A percentile compares a stretch with the other conserved stretches of the same genome.
Evolutionary conservation across 1,139 yeast genomes (phyloP).

Genomic region (Petasospora rhodanensis): DNA sequence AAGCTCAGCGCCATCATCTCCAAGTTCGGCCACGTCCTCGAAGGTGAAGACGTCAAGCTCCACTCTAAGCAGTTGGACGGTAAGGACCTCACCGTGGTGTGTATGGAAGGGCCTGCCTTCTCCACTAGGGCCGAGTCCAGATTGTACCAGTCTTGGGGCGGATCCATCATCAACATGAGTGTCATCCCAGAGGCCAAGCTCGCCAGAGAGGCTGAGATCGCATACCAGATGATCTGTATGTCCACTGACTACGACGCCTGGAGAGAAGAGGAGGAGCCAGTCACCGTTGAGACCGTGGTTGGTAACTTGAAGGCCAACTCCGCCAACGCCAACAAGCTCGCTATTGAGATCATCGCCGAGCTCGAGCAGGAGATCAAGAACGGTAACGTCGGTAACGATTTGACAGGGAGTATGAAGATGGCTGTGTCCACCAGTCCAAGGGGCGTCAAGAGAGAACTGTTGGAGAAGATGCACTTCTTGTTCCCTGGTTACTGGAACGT

Average conservation of each 20-base stretch:
- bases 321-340: constrained; percentile 76
- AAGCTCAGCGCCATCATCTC: constrained; percentile 63
- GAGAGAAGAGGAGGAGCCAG: constrained; percentile 94
- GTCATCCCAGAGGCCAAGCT: constrained; percentile 93
- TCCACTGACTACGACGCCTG: constrained; percentile 98
- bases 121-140: constrained; percentile 96
- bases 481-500: constrained; percentile 88
- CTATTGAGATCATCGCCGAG: constrained; percentile 61
- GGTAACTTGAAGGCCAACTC: constrained; percentile 86
- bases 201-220: constrained; percentile 95
- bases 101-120: constrained; percentile 99
- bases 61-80: constrained; percentile 24
- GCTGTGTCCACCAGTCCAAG: constrained; percentile 77
- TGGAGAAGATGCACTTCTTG: constrained; percentile 76
- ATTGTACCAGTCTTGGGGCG: constrained; percentile 87
- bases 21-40: constrained; percentile 51
- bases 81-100: constrained; percentile 72
- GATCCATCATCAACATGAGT: constrained; percentile 93
- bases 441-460: constrained; percentile 68
- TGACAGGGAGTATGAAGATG: constrained; percentile 73
- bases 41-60: constrained; percentile 40
- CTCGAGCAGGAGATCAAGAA: constrained; percentile 57
- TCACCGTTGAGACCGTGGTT: constrained; percentile 93
- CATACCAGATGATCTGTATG: constrained; percentile 98
- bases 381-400: constrained; percentile 64